These are phyloP conservation scores for Neodidymelliopsis sp. DNA, from an alignment of 2,329 filamentous ascomycete species.

Conservation along the genomic window DNA sequence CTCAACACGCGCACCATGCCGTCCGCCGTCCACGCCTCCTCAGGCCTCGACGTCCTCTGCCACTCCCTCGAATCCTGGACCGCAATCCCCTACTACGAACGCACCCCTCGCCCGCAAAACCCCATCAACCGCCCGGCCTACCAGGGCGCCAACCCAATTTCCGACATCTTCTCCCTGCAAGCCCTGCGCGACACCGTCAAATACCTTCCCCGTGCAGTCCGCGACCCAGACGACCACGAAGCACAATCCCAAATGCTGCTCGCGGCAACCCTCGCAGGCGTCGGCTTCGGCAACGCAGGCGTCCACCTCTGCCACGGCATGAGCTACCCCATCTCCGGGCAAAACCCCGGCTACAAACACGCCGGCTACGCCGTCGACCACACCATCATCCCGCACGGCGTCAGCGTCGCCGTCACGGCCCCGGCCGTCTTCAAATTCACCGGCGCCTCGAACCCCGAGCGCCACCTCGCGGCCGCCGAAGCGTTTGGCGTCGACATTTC, in stretches of 20 bases:
- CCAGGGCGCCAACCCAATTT: conserved; percentile 97
- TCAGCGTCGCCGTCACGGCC: conserved; percentile 91
- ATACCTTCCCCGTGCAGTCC: conserved; percentile 87
- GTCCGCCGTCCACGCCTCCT: conserved; percentile 87
- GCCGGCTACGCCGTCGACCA: conserved; percentile 78
- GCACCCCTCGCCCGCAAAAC: conserved; percentile 82
- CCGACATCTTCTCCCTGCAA: conserved; percentile 92
- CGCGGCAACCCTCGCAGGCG: conserved; percentile 90
- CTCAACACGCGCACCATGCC: conserved; percentile 98
- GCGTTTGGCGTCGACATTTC: conserved; percentile 89
- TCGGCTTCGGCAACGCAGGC: conserved; percentile 96
- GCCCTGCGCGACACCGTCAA: conserved; percentile 85
- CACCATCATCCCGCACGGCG: conserved; percentile 92
- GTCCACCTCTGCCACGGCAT: conserved; percentile 92
- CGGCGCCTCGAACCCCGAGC: conserved; percentile 86
- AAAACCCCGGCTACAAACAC: conserved; percentile 92
- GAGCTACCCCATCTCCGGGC: conserved; percentile 96
- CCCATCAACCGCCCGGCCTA: conserved; percentile 92
- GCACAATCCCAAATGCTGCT: conserved; percentile 96
- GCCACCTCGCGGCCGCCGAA: conserved; percentile 88
- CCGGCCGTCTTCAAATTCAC: conserved; percentile 96
- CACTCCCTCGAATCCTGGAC: conserved; percentile 98
- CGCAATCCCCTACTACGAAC: conserved; percentile 91
- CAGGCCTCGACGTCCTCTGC: conserved; percentile 92
- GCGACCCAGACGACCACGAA: conserved; percentile 87